A percentile compares a stretch with the other conserved stretches of the same genome.
These are phyloP conservation scores for Zasmidium angulare DNA, from an alignment of 2,329 filamentous ascomycete species.

Conservation along the genomic window DNA sequence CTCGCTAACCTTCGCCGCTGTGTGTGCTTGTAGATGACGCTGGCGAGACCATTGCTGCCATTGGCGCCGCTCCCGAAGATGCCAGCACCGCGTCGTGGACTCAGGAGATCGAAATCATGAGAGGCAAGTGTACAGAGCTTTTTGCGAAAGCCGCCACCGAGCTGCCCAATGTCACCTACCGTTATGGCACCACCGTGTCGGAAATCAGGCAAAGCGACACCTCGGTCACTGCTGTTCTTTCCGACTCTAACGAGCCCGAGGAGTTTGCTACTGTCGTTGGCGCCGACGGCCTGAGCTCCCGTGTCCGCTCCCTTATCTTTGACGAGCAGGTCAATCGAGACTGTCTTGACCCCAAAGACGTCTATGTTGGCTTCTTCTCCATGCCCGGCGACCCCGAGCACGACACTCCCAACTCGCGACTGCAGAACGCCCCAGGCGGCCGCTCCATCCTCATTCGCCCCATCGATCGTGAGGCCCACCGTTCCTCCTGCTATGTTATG, in stretches of 20 bases:
- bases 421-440: constrained; percentile 14
- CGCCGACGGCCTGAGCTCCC: constrained; percentile 19
- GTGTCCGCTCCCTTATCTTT: constrained; percentile 14
- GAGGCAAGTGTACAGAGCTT: constrained; percentile 51
- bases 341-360: constrained; percentile 3
- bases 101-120: constrained; percentile 38
- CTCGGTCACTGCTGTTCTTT: constrained; percentile 12
- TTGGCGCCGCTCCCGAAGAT: constrained; percentile 10
- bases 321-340: constrained; percentile 5
- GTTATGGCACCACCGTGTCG: constrained; percentile 16
- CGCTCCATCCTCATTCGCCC: constrained; percentile 24
- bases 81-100: constrained; percentile 15
- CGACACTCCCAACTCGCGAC: constrained; percentile 18
- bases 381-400: constrained; percentile 20
- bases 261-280: constrained; percentile 17
- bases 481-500: constrained; percentile 14
- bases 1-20: too few relatives aligned
- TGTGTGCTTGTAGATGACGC: constrained; percentile 30
- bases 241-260: constrained; percentile 8
- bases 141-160: constrained; percentile 36
- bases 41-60: constrained; percentile 19
- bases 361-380: constrained; percentile 30
- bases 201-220: constrained; percentile 13
- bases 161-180: constrained; percentile 16
- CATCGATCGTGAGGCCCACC: constrained; percentile 9